These are phyloP conservation scores for Fusarium scirpi DNA, from an alignment of 2,329 filamentous ascomycete genomes.

Conservation along the genomic window DNA sequence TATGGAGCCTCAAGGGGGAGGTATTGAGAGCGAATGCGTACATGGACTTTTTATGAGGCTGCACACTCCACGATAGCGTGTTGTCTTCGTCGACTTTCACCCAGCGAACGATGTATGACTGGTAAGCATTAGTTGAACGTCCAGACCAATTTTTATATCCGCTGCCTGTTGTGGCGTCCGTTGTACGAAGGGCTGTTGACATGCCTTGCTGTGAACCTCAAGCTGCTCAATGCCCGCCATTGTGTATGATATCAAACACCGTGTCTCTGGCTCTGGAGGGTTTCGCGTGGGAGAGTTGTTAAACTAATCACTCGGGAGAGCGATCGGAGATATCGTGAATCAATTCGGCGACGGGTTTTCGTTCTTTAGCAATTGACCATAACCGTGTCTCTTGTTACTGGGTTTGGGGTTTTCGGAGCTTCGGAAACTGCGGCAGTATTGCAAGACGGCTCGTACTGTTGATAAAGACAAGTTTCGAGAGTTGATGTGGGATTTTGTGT, in stretches of 20 bases:
- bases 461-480: conserved; percentile 30
- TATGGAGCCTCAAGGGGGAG: background rate
- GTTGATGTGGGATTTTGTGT: conserved; percentile 23
- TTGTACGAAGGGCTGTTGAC: conserved; percentile 12
- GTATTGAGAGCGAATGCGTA: conserved; percentile 52
- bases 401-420: conserved; percentile 20
- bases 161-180: background rate
- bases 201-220: conserved; percentile 96
- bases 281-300: conserved; percentile 18
- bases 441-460: conserved; percentile 17
- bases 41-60: conserved; percentile 98
- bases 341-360: conserved; percentile 26
- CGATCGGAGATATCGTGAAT: conserved; percentile 19
- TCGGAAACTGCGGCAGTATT: conserved; percentile 30
- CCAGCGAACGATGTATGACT: conserved; percentile 99
- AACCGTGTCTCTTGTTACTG: conserved; percentile 37
- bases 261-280: conserved; percentile 3
- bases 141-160: background rate
- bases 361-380: conserved; percentile 41
- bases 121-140: conserved; percentile 41
- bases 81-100: conserved; percentile 90
- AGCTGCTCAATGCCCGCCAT: conserved; percentile 98
- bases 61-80: conserved; percentile 97
- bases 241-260: conserved; percentile 37
- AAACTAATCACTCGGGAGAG: conserved; percentile 1